Conservation (phyloP, 805 yeast species). For the Sungouiozyma intestinalis region DNA sequence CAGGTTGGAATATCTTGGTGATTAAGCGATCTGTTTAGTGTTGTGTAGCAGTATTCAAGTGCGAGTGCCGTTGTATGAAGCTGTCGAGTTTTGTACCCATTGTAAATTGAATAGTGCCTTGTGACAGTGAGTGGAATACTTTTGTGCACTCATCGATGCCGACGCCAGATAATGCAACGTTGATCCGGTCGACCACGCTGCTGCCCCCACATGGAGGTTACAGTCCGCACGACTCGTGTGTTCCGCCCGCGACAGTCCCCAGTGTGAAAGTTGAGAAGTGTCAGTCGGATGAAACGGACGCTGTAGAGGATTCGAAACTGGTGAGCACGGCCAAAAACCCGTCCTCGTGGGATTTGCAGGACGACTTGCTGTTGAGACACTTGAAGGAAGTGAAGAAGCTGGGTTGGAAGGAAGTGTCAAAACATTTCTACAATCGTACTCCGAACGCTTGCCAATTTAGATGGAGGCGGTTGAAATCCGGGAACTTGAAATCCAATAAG, state of each 20-base stretch:
- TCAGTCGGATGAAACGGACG: background rate
- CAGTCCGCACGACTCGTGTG: background rate
- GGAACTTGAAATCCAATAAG: slow-evolving; percentile 30
- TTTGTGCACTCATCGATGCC: background rate
- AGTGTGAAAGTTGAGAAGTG: background rate
- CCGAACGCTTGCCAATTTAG: slow-evolving; percentile 86
- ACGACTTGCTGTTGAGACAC: slow-evolving; percentile 59
- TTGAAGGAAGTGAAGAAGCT: slow-evolving; percentile 72
- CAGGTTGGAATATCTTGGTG: no score
- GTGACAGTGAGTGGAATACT: no score
- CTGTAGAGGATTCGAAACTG: background rate
- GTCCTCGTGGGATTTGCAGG: slow-evolving; percentile 73
- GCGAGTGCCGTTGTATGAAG: background rate
- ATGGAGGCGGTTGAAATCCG: slow-evolving; percentile 62
- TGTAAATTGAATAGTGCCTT: no score
- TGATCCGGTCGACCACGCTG: background rate
- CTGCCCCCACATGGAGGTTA: background rate
- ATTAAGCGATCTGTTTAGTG: no score
- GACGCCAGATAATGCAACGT: background rate
- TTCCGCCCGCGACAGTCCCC: no score
- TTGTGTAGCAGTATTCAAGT: background rate
- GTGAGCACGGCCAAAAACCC: slow-evolving; percentile 28
- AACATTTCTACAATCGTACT: slow-evolving; percentile 68
- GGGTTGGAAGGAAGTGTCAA: slow-evolving; percentile 84
- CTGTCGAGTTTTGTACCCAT: background rate